Evolutionary conservation across 2,329 filamentous ascomycete species (phyloP), one percentile per base, ranked within the genome.

Genomic region (Clonostachys sp.): DNA sequence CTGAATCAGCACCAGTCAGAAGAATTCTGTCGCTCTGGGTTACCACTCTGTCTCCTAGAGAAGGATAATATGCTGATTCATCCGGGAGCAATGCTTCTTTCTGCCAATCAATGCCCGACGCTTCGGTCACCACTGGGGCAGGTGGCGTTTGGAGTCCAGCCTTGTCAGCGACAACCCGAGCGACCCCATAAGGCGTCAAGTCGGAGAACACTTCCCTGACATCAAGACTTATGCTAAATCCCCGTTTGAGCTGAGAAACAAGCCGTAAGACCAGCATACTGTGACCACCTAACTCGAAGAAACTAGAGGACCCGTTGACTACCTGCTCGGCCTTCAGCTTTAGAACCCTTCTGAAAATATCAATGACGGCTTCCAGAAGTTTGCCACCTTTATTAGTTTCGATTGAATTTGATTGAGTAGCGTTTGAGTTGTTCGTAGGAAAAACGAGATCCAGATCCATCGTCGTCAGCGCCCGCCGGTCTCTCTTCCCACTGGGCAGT

Each of bases 281-380:
- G 48, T 60, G 57, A 38, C 57, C 57, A 9, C 57, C 57, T 16
- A 48, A 50, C 42, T 59, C 54, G 45, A 60, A 60, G 48, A 59
- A 58, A 33, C 54, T 57, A 34, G 58, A 55, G 24, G 47, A 20
- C 12, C 53, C 44, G 17, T 39, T 42, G 40, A 40, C 45, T 12
- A 51, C 45, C 12, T 45, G 45, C 5, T 53, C 53, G 38, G 50
- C 48, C 13, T 55, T 42, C 33, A 57, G 54, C 13, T 58, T 47
- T 9, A 57, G 47, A 7, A 39, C 36, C 36, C 17, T 39, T 39
- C 36, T n/a, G 5, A 39, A 39, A 12, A n/a, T 8, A n/a, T 18
- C 36, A n/a, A 18, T 39, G 17, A 39, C 36, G 10, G 7, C 17
- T 4, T 39, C 36, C 12, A 39, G 17, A 39, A 39, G 14, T 12